A percentile compares a stretch with the other conserved stretches of the same genome.
Conservation (phyloP, 371 early-diverging fungal species). For the Blakeslea trispora region DNA sequence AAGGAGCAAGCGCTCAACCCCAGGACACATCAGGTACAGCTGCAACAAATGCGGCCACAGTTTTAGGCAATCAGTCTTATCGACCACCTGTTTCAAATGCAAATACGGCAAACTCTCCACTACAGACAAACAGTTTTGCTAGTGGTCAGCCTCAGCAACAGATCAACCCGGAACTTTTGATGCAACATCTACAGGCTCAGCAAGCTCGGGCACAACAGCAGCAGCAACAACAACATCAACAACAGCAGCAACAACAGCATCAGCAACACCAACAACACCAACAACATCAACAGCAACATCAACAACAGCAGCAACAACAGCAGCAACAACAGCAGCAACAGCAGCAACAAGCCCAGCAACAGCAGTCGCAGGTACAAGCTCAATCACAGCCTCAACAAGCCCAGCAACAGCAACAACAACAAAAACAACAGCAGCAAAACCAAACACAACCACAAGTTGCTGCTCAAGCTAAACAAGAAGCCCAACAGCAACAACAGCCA, state of each 20-base stretch:
- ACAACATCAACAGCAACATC: slow-evolving; percentile 13
- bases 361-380: too few relatives aligned
- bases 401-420: slow-evolving; percentile 6
- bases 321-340: slow-evolving; percentile 21
- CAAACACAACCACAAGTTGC: slow-evolving; percentile 6
- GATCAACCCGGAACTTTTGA: slow-evolving; percentile 21
- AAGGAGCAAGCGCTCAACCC: not conserved
- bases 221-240: slow-evolving; percentile 19
- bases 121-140: slow-evolving; percentile 21
- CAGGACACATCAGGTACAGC: slow-evolving; percentile 8
- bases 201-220: slow-evolving; percentile 18
- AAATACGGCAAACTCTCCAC: slow-evolving; percentile 16
- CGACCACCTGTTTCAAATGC: slow-evolving; percentile 22
- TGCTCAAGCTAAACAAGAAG: slow-evolving; percentile 19
- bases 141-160: slow-evolving; percentile 16
- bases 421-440: slow-evolving; percentile 8
- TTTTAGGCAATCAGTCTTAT: slow-evolving; percentile 12
- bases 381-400: slow-evolving; percentile 21
- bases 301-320: slow-evolving; percentile 16
- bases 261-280: slow-evolving; percentile 4
- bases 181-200: slow-evolving; percentile 31
- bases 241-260: slow-evolving; percentile 12
- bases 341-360: slow-evolving; percentile 10
- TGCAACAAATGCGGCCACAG: slow-evolving; percentile 14
- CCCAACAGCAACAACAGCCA: slow-evolving; percentile 21